Evolutionary conservation across 192 early-diverging fungal genomes (phyloP), one percentile per base, ranked within the genome.

Genomic region (Podila verticillata): DNA sequence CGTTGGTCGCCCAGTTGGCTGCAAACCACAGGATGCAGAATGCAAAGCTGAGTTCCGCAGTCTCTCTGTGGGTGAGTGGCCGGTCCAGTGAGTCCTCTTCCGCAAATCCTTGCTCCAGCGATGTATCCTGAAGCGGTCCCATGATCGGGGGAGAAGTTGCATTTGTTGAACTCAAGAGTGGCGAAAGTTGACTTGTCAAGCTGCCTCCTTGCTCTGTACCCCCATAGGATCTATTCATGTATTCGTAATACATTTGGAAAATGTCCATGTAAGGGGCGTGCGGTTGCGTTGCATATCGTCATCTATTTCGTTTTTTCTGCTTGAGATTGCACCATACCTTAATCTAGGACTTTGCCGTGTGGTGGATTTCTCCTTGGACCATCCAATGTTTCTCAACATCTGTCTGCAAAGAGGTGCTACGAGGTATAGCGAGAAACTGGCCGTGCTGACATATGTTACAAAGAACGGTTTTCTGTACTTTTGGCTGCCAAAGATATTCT

Each of bases 1-100:
- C 87, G 70, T 94, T 95, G 36, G 87, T 91, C 4, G 88, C 81
- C 82, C 89, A 88, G 73, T 94, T 94, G 63, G 93, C 94, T 32
- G 87, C 86, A 85, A 95, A 95, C 94, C 94, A 95, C 59, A 94
- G 79, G 13, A 92, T 75, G 74, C 93, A 93, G 70, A 95, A 95
- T 0, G 73, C 74, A 31, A 91, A 70, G 2, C 92, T 89, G 48
- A 93, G 84, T 65, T 86, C 70, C 0, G 89, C 89, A 17, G 88
- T 88, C 82, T 92, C 86, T 30, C 78, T 57, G 56, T 73, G 30
- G 22, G 22, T 22, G 22, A 68, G 57, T 22, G 68, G 70, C 3
- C 28, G 51, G 4, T 73, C 68, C 51, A 54, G 4, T 19, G 22
- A 17, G 8, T 29, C 30, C 34, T 72, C 48, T 15, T 49, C 36